phyloP scores from a whole-genome alignment of 768 basidiomycete species.

The Tephrocybe sp. region DNA sequence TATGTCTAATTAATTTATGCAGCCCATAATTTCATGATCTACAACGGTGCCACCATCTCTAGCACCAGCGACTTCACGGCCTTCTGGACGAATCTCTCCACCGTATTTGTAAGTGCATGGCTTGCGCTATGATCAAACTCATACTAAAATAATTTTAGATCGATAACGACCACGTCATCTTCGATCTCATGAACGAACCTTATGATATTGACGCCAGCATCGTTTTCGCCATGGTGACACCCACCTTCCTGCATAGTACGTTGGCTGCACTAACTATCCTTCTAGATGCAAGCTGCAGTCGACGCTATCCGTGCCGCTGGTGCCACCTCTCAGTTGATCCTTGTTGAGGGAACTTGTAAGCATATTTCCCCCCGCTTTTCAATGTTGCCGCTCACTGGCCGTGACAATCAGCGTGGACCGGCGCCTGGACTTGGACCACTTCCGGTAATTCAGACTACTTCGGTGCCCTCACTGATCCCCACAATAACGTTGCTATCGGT shows the following conservation, averaged over 20 bases:
- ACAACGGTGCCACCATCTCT: slow-evolving; percentile 51
- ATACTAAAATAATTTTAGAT: too few species aligned
- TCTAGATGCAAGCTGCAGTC: slow-evolving; percentile 61
- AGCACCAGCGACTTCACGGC: slow-evolving; percentile 44
- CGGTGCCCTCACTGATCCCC: slow-evolving; percentile 52
- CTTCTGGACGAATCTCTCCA: slow-evolving; percentile 57
- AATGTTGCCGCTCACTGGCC: slow-evolving; percentile 6
- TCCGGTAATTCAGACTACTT: slow-evolving; percentile 58
- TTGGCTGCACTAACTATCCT: slow-evolving; percentile 2
- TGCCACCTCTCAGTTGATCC: slow-evolving; percentile 57
- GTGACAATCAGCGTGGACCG: slow-evolving; percentile 47
- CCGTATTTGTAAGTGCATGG: slow-evolving; percentile 45
- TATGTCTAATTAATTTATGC: background rate
- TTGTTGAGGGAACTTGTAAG: slow-evolving; percentile 46
- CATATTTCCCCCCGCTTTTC: background rate
- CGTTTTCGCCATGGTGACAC: slow-evolving; percentile 49
- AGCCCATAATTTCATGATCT: slow-evolving; percentile 66
- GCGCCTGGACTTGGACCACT: slow-evolving; percentile 60
- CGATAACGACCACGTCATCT: slow-evolving; percentile 56
- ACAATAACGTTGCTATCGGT: slow-evolving; percentile 63
- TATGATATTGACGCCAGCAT: slow-evolving; percentile 53
- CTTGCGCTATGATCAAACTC: too few species aligned
- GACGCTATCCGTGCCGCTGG: slow-evolving; percentile 65
- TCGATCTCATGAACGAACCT: slow-evolving; percentile 71
- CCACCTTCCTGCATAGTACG: background rate